Conservation (phyloP, 225 moss, liverwort and hornwort species). For the Physcomitrellopsis africana region DNA sequence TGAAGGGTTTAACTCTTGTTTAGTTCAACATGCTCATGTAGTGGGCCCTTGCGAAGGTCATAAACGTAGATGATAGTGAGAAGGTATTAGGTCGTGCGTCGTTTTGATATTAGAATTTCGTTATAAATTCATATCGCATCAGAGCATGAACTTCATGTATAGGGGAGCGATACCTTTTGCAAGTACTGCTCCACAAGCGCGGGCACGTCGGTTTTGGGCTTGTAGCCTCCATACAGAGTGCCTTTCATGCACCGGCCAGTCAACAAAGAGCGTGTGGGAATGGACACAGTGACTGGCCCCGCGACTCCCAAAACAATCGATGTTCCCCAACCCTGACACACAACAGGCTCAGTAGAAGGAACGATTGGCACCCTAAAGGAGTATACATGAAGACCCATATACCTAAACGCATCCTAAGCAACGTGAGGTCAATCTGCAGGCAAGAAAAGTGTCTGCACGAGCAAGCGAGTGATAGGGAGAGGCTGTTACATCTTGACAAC, state of each 20-base stretch:
- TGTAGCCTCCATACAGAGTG: constrained; percentile 80
- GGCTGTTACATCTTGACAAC: constrained; percentile 64
- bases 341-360: not conserved
- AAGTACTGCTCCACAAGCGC: constrained; percentile 79
- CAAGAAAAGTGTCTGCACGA: not conserved
- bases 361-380: not conserved
- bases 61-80: not conserved
- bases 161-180: constrained; percentile 55
- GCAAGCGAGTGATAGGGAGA: not conserved
- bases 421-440: not conserved
- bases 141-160: not conserved
- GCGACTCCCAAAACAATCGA: constrained; percentile 70
- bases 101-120: not conserved
- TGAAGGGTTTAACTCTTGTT: too few relatives aligned
- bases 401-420: not conserved
- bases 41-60: too few relatives aligned
- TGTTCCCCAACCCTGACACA: constrained; percentile 75
- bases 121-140: not conserved
- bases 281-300: constrained; percentile 49
- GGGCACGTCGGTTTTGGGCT: constrained; percentile 73
- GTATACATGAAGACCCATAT: not conserved
- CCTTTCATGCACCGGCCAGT: constrained; percentile 69
- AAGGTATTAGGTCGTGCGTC: not conserved
- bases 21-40: too few relatives aligned
- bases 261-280: constrained; percentile 54